Base-by-base conservation (phyloP, 345 rosid species). In the Tarenaya hassleriana region DNA sequence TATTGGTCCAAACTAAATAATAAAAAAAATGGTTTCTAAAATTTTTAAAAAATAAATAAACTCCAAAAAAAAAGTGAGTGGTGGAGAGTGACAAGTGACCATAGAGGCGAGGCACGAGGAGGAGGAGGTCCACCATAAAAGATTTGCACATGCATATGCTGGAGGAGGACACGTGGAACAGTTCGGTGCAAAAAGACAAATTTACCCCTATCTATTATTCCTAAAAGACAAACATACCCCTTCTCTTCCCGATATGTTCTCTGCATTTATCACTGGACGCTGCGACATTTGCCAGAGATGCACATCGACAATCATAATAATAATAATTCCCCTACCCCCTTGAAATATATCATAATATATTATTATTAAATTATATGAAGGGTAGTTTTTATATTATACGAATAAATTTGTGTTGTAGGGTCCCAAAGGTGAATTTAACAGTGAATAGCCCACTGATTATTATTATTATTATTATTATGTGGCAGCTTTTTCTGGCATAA, bases 261-360 rank as follows among this genome's bases (percentile, higher is more conserved):
- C 54, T 49, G 65, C 44, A 61, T 59, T 69, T 61, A 59, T 66
- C 52, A 66, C 45, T 53, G 45, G 56, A 66, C 56, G 58, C 65
- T 50, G 52, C 49, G 43, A 66, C 35, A 15, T 42, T 16, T 58
- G 63, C 63, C 63, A 64, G 63, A 51, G 54, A 56, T 34, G 41
- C 62, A 24, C 29, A 24, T 24, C 5, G 29, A 5, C 2, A 24
- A 24, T 24, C n/a, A n/a, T n/a, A n/a, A n/a, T n/a, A n/a, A n/a
- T 24, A 24, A 24, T 24, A 49, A 34, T 43, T 35, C 55, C 69
- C 58, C 64, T 52, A 14, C n/a, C n/a, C n/a, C n/a, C n/a, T n/a
- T n/a, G n/a, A n/a, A n/a, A n/a, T n/a, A n/a, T n/a, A n/a, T n/a
- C n/a, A n/a, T n/a, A n/a, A n/a, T n/a, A n/a, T n/a, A n/a, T n/a